Evolutionary conservation across 2,329 filamentous ascomycete genomes (phyloP), one percentile per base, ranked within the genome.

Genomic region (Grosmannia serpens): DNA sequence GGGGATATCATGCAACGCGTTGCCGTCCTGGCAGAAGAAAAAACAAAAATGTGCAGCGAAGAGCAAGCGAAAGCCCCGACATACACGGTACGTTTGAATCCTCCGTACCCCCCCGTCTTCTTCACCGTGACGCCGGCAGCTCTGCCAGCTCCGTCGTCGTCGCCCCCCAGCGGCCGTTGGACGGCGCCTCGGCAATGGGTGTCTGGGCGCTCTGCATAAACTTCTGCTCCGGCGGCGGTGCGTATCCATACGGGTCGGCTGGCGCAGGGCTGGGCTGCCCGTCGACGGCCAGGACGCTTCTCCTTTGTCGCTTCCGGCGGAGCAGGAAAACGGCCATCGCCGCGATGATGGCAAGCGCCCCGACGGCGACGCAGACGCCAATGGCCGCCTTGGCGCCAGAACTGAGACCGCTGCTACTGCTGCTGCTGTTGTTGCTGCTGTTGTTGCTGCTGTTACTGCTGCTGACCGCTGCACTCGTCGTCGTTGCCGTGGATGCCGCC

Each of bases 331-430:
- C 56, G 41, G 65, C 65, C 8, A 67, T 55, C 35, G 67, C 66
- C 52, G 65, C 69, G 5, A 60, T 64, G 24, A 72, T 22, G 1
- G 66, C 67, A 15, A 73, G 62, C 15, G 65, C 69, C 55, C 66
- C 70, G 13, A 73, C 56, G 2, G 66, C 64, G 24, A 70, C 69
- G 29, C 72, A 71, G 7, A 71, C 67, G 22, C 69, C 67, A 55
- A 72, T 64, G 26, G 71, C 70, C 1, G 65, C 67, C 60, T 71
- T 72, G 62, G 69, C 70, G 9, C 70, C 70, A 1, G 67, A 62
- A 47, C 67, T 70, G 11, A 74, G 67, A 20, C 58, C 60, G 22
- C 58, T 38, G 56, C 46, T 26, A 22, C 20, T 33, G 24, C 27
- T 46, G 51, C 38, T 26, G 11, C 31, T 3, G 26, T 15, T 26